Evolutionary conservation across 495 filamentous ascomycete species (phyloP).

Genomic region (Penicillium mononematosum): DNA sequence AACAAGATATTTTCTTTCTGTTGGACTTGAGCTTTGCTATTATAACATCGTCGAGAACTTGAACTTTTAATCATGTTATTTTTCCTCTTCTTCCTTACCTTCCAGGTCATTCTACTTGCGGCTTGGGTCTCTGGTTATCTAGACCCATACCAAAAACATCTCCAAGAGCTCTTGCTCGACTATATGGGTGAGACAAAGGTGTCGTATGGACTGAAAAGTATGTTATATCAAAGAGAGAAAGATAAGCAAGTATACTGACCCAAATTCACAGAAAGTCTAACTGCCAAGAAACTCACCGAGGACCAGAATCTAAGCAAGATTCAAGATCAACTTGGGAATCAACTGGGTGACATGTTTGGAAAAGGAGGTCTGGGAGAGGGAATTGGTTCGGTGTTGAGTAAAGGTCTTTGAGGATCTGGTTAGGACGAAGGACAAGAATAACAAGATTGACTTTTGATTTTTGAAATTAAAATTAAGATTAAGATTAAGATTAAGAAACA

Average conservation of each 20-base stretch:
- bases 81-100: constrained; percentile 26
- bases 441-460: neutral
- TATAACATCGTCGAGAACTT: neutral
- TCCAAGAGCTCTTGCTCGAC: constrained; percentile 49
- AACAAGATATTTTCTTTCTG: neutral
- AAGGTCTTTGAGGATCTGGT: constrained; percentile 12
- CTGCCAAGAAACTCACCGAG: constrained; percentile 34
- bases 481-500: constrained; percentile 1
- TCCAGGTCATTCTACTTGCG: constrained; percentile 25
- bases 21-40: neutral
- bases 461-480: constrained; percentile 1
- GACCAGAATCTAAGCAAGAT: constrained; percentile 38
- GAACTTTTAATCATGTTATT: constrained; percentile 23
- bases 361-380: constrained; percentile 26
- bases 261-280: constrained; percentile 23
- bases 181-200: constrained; percentile 55
- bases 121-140: constrained; percentile 39
- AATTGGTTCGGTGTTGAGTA: constrained; percentile 27
- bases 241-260: constrained; percentile 2
- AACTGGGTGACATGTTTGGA: constrained; percentile 27
- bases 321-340: constrained; percentile 34
- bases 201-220: constrained; percentile 41
- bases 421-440: neutral
- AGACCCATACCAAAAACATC: constrained; percentile 37
- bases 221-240: neutral